phyloP scores from a whole-genome alignment of 2,329 filamentous ascomycete genomes.

The Lithohypha guttulata region DNA sequence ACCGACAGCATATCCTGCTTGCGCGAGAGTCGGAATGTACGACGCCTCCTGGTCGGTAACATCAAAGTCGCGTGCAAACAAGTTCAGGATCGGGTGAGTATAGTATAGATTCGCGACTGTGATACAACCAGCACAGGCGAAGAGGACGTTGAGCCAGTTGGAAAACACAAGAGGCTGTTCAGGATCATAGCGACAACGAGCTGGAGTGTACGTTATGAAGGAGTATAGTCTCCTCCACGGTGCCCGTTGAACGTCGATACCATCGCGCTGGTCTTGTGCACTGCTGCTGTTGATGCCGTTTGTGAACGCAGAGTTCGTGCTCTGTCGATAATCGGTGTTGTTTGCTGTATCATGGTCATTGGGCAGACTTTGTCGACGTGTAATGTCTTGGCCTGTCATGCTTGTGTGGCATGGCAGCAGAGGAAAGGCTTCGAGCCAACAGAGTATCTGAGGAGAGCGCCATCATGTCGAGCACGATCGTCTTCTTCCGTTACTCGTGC shows the following conservation, averaged over 20 bases:
- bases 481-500: too few species aligned
- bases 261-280: neutral
- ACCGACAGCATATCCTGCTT: slow-evolving; percentile 67
- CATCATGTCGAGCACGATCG: too few species aligned
- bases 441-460: too few species aligned
- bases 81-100: slow-evolving; percentile 66
- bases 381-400: too few species aligned
- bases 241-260: neutral
- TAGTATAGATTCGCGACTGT: slow-evolving; percentile 77
- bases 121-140: slow-evolving; percentile 40
- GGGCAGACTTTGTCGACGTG: too few species aligned
- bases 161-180: slow-evolving; percentile 23
- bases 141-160: slow-evolving; percentile 23
- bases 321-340: too few species aligned
- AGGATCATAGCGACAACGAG: slow-evolving; percentile 24
- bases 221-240: slow-evolving; percentile 10
- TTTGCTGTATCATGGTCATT: neutral
- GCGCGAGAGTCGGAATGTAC: slow-evolving; percentile 62
- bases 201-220: slow-evolving; percentile 21
- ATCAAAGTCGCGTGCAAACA: slow-evolving; percentile 59
- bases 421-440: too few species aligned
- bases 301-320: neutral
- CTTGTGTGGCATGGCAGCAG: too few species aligned
- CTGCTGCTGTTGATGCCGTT: neutral
- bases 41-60: slow-evolving; percentile 59